Base-by-base conservation (phyloP, 2,329 filamentous ascomycete genomes). In the Xylaria sp. region DNA sequence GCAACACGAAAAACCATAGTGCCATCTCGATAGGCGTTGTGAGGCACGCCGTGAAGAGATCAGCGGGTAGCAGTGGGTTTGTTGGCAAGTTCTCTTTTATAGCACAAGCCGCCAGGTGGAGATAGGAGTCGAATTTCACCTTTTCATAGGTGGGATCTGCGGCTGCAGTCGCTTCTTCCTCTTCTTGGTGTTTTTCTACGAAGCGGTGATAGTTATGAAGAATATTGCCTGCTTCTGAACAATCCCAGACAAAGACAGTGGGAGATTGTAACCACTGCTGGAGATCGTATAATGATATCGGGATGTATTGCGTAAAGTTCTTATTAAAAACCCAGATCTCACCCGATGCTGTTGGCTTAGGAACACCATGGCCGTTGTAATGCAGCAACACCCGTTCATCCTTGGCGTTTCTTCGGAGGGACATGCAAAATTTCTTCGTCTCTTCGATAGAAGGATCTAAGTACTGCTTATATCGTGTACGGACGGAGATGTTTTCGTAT, bases 291-390 rank as follows among this genome's bases (percentile, higher is more conserved):
- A 99, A 84, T 0, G 95, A 97, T 51, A 99, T 93, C 0, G 96
- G 96, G 50, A 99, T 99, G 78, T 99, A 99, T 81, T 99, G 96
- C 0, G 96, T 99, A 79, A 98, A 99, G 73, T 93, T 98, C 75
- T 96, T 95, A 81, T 99, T 99, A 80, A 99, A 99, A 4, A 98
- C 97, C 96, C 96, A 99, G 21, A 99, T 97, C 80, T 99, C 96
- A 14, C 96, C 96, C 4, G 95, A 98, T 2, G 92, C 90, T 0
- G 96, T 99, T 2, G 96, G 96, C 76, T 98, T 93, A 1, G 96
- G 96, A 11, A 99, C 96, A 55, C 96, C 96, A 79, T 99, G 96
- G 17, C 96, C 96, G 75, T 99, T 99, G 85, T 99, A 99, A 79
- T 99, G 96, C 75, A 99, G 93, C n/a, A 99, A 84, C 1, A 99